Percentiles rank a stretch among this genome's conserved stretches.
phyloP scores from a whole-genome alignment of 768 basidiomycete genomes.

The Collybiopsis luxurians region DNA sequence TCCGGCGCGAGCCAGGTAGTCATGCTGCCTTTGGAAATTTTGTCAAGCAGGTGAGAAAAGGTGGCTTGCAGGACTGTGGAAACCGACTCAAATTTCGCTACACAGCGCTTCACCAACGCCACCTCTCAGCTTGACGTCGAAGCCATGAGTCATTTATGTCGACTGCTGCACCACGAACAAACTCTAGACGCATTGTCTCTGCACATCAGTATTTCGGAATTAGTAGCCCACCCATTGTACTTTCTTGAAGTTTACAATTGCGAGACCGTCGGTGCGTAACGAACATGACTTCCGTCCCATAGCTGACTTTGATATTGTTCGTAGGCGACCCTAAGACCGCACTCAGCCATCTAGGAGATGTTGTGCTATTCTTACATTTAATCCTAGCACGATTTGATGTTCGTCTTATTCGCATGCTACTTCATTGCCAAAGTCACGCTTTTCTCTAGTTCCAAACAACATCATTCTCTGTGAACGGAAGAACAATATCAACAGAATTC shows the following conservation, averaged over 20 bases:
- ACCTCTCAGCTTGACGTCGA: constrained; percentile 61
- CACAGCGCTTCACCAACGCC: constrained; percentile 61
- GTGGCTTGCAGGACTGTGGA: constrained; percentile 8
- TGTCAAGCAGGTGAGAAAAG: constrained; percentile 47
- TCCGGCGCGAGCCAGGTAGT: constrained; percentile 54
- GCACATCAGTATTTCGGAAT: constrained; percentile 59
- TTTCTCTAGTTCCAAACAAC: constrained; percentile 46
- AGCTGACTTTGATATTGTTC: background rate
- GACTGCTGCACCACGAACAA: constrained; percentile 56
- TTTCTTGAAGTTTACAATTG: constrained; percentile 75
- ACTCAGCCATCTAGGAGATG: constrained; percentile 71
- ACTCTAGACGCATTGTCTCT: constrained; percentile 69
- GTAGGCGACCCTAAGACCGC: constrained; percentile 84
- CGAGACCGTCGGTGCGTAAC: constrained; percentile 69
- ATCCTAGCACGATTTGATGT: constrained; percentile 66
- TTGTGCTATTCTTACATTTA: constrained; percentile 74
- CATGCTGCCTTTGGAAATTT: constrained; percentile 59
- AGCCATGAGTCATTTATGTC: constrained; percentile 67
- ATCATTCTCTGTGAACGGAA: constrained; percentile 43
- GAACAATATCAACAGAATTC: constrained; percentile 47
- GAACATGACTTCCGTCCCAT: constrained; percentile 20
- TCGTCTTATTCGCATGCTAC: constrained; percentile 14
- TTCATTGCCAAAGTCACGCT: constrained; percentile 3
- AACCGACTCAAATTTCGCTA: no score
- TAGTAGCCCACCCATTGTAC: constrained; percentile 60